Evolutionary conservation across 2,329 filamentous ascomycete genomes (phyloP).

Genomic region (Cladophialophora chaetospira): DNA sequence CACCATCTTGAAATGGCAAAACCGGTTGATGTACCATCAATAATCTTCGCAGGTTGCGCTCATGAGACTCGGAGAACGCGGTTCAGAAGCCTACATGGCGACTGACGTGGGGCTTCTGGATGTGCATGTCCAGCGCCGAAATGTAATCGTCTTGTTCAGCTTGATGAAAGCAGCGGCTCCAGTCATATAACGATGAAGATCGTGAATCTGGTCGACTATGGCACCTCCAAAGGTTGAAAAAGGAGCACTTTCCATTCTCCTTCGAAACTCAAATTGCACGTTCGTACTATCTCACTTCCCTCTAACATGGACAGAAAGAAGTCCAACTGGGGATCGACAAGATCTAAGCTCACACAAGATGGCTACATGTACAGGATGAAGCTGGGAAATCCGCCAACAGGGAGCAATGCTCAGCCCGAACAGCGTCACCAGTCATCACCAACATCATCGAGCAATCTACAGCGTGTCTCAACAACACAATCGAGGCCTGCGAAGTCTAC

Average conservation of each 20-base stretch:
- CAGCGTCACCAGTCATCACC: slow-evolving; percentile 5
- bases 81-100: not conserved
- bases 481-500: not conserved
- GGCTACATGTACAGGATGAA: slow-evolving; percentile 16
- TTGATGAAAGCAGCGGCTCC: not conserved
- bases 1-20: not conserved
- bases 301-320: slow-evolving; percentile 3
- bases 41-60: not conserved
- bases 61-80: not conserved
- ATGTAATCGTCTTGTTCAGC: not conserved
- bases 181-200: slow-evolving; percentile 6
- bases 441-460: not conserved
- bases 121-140: not conserved
- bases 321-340: slow-evolving; percentile 7
- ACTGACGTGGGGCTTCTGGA: not conserved
- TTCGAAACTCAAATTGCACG: too few species aligned
- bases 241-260: too few species aligned
- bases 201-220: too few species aligned
- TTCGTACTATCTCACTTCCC: not conserved
- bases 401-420: not conserved
- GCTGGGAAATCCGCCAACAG: slow-evolving; percentile 4
- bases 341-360: slow-evolving; percentile 10
- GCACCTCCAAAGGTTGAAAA: too few species aligned
- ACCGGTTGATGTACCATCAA: not conserved
- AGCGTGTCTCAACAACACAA: not conserved